phyloP scores from a whole-genome alignment of 2,329 filamentous ascomycete genomes.

The Chrysoporthe deuterocubensis region DNA sequence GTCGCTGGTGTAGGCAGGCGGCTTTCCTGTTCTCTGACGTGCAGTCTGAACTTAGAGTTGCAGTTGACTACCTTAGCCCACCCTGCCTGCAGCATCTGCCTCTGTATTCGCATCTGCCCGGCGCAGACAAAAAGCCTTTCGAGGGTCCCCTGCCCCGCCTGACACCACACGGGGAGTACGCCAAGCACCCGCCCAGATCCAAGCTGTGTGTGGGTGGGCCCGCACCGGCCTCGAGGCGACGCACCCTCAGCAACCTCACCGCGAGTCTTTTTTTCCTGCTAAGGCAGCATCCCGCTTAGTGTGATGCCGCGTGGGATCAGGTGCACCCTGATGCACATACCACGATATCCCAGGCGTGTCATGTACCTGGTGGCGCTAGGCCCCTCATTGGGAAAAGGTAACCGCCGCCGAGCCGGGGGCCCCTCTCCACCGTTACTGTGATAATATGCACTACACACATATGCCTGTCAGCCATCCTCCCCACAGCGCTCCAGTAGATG shows the following conservation, averaged over 20 bases:
- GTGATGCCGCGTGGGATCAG: neutral
- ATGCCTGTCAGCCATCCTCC: too few relatives aligned
- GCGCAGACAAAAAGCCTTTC: neutral
- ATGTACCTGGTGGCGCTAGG: neutral
- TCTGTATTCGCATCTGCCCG: neutral
- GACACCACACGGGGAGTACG: neutral
- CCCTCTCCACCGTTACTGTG: neutral
- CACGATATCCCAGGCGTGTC: neutral
- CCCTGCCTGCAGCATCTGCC: neutral
- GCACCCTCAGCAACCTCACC: neutral
- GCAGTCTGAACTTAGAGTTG: neutral
- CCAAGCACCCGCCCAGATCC: neutral
- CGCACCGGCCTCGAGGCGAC: neutral
- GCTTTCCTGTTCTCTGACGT: neutral
- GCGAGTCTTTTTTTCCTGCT: neutral
- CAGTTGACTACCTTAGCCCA: neutral
- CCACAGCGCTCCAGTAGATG: too few relatives aligned
- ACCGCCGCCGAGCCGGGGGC: neutral
- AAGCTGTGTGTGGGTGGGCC: neutral
- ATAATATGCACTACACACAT: too few relatives aligned
- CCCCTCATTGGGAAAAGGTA: neutral
- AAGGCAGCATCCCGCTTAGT: constrained; percentile 1
- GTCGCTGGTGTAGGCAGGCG: neutral
- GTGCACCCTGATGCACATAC: constrained; percentile 2
- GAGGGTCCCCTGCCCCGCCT: neutral